phyloP scores from a whole-genome alignment of 768 basidiomycete species.

The Russula sp. region DNA sequence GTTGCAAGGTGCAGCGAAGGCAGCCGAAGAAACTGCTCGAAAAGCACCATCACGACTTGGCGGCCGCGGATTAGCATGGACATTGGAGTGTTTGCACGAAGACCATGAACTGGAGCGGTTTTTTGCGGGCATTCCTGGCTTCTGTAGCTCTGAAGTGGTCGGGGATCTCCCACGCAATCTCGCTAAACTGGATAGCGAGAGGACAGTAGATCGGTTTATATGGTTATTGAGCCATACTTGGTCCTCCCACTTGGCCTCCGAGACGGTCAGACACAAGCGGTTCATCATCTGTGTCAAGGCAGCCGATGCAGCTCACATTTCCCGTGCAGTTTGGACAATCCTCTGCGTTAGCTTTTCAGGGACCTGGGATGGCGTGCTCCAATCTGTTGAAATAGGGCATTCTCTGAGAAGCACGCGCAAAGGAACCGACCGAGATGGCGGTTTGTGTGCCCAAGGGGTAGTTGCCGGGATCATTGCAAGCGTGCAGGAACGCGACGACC shows the following conservation, averaged over 20 bases:
- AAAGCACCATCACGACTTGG: neutral
- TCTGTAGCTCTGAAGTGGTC: neutral
- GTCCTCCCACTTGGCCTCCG: neutral
- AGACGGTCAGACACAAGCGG: neutral
- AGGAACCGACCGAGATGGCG: neutral
- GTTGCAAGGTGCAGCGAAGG: too few relatives aligned
- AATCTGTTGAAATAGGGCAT: neutral
- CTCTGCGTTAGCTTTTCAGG: too few relatives aligned
- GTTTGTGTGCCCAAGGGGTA: neutral
- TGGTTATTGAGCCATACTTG: neutral
- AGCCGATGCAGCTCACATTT: too few relatives aligned
- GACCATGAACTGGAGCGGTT: constrained; percentile 2
- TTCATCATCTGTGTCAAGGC: too few relatives aligned
- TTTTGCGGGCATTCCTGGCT: neutral
- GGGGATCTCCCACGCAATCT: neutral
- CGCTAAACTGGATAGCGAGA: neutral
- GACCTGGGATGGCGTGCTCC: neutral
- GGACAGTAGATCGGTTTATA: neutral
- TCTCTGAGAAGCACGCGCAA: neutral
- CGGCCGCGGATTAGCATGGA: neutral
- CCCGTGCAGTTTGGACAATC: too few relatives aligned
- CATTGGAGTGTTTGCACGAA: neutral
- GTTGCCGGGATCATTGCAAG: neutral
- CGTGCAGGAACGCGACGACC: too few relatives aligned
- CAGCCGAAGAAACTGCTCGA: neutral